Base-by-base conservation (phyloP, 1,139 yeast genomes). In the Starmera stellimalicola region DNA sequence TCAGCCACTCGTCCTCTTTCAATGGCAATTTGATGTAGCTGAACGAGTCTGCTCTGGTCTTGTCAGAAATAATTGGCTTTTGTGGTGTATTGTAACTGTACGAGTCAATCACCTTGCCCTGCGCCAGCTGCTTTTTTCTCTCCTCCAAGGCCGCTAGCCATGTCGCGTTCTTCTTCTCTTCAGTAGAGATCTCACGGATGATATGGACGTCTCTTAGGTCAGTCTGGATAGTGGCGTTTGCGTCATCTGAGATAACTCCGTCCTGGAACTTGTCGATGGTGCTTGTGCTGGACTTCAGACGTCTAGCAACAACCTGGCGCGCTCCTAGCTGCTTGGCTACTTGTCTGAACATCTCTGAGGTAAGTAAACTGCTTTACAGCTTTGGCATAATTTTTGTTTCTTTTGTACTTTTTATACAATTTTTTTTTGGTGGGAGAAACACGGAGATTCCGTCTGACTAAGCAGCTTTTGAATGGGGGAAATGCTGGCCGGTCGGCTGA, bases 91-190 rank as follows among this genome's bases (percentile, higher is more conserved):
- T 73, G 52, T 80, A 77, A 12, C 77, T 69, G 50, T 68, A 77
- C 30, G 85, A 77, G 49, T 79, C 88, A 46, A 78, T 69, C 20
- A 69, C 65, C 50, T 75, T 73, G 27, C 93, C 94, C 43, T 76
- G 83, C 12, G 73, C 73, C 51, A 70, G 58, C 51, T 81, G 82
- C 49, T 72, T 70, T 45, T 77, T 74, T 32, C 88, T 68, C 44
- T 84, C 93, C n/a, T 70, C 68, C 40, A 83, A 62, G 0, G 95
- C 94, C 36, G 76, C 82, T 47, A 84, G 55, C 95, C 95, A 85
- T 6, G 95, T 81, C 18, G 80, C 82, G 6, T n/a, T 22, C 6
- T n/a, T 22, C 44, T 73, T 70, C 47, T 73, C 72, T 18, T 42
- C 36, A 32, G 50, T 50, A 15, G 53, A 51, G 30, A 49, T 50